A percentile compares a stretch with the other conserved stretches of the same genome.
Conservation (phyloP, 1,284 basidiomycete species). For the Vanrija pseudolonga region DNA sequence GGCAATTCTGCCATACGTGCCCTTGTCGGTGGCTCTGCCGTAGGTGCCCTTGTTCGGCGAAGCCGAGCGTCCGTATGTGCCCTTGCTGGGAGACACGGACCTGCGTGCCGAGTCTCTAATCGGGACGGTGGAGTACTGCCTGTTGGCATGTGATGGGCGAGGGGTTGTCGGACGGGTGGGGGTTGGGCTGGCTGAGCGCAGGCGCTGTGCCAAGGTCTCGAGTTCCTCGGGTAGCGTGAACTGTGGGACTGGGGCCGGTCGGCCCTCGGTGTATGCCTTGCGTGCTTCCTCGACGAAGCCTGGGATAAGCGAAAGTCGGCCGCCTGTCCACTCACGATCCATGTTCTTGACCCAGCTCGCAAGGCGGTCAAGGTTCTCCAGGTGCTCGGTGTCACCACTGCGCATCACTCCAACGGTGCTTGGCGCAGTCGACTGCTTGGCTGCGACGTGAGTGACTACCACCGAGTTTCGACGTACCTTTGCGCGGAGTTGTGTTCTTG, state of each 20-base stretch:
- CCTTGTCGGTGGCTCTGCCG: conserved; percentile 30
- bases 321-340: conserved; percentile 29
- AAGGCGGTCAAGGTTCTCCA: conserved; percentile 40
- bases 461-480: no score
- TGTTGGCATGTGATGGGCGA: background rate
- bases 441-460: background rate
- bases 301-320: conserved; percentile 3
- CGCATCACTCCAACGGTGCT: conserved; percentile 9
- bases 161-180: background rate
- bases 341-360: conserved; percentile 44
- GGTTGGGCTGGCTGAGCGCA: conserved; percentile 2
- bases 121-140: background rate
- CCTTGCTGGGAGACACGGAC: background rate
- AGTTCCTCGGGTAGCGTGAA: conserved; percentile 39
- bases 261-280: conserved; percentile 39
- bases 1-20: conserved; percentile 27
- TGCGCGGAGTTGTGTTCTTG: no score
- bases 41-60: conserved; percentile 6
- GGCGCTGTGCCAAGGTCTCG: conserved; percentile 23
- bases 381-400: conserved; percentile 25
- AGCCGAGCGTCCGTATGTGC: background rate
- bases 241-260: conserved; percentile 24
- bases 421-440: conserved; percentile 18
- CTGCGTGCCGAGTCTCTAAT: conserved; percentile 11
- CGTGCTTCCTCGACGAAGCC: conserved; percentile 46